A percentile compares a stretch with the other conserved stretches of the same genome.
Evolutionary conservation across 345 rosid genomes (phyloP).

Genomic region (Lepidium aucheri): DNA sequence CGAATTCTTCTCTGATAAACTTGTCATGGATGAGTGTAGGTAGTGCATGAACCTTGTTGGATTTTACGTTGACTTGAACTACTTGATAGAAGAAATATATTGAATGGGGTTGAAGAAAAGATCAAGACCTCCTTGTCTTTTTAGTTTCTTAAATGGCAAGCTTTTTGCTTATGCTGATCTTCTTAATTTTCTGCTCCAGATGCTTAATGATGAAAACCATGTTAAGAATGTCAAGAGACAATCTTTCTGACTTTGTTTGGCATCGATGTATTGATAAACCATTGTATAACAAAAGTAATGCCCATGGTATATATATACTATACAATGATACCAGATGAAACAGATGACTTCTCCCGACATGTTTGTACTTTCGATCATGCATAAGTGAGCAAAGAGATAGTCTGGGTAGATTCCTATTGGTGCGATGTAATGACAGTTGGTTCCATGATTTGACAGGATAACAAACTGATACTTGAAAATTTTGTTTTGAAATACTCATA

Average conservation of each 20-base stretch:
- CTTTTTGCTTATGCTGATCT: not conserved
- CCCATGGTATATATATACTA: too few species aligned
- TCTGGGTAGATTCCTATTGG: too few species aligned
- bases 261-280: not conserved
- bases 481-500: not conserved
- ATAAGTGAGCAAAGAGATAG: too few species aligned
- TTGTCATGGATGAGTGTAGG: not conserved
- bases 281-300: not conserved
- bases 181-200: not conserved
- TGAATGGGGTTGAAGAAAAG: not conserved
- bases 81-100: too few species aligned
- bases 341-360: not conserved
- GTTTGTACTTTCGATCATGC: too few species aligned
- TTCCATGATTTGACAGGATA: too few species aligned
- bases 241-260: not conserved
- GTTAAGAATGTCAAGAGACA: not conserved
- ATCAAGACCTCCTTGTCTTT: not conserved
- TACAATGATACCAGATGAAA: not conserved
- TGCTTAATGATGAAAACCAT: not conserved
- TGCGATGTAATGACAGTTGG: too few species aligned
- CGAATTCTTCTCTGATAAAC: too few species aligned
- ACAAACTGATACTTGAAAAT: not conserved
- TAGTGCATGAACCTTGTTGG: not conserved
- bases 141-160: not conserved
- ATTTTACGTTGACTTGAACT: not conserved